Conservation (phyloP, 768 basidiomycete genomes). For the Hortiboletus flavorubellus region DNA sequence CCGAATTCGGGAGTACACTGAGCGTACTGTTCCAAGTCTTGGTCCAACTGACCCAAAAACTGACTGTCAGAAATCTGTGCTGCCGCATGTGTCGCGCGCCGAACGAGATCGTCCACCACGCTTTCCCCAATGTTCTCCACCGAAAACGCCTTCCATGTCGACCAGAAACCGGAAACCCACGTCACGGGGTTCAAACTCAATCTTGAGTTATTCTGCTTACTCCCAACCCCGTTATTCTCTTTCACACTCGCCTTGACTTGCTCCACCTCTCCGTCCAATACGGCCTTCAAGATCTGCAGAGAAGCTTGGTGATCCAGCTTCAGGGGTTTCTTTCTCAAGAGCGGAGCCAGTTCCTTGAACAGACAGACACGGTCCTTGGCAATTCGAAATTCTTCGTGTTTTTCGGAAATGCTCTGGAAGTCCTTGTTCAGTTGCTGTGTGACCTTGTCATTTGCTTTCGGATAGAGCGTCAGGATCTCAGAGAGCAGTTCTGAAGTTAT, state of each 20-base stretch:
- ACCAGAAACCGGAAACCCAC: background rate
- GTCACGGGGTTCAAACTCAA: too few relatives aligned
- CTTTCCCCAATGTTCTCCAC: background rate
- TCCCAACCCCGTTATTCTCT: too few relatives aligned
- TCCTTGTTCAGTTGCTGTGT: background rate
- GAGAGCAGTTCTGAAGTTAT: background rate
- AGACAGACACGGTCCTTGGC: constrained; percentile 15
- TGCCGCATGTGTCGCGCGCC: background rate
- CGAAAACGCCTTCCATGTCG: background rate
- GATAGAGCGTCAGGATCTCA: constrained; percentile 2
- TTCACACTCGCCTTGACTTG: background rate
- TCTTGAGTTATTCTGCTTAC: too few relatives aligned
- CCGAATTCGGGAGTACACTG: background rate
- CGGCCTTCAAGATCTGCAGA: background rate
- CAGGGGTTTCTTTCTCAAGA: background rate
- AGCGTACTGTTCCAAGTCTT: background rate
- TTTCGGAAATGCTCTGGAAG: constrained; percentile 2
- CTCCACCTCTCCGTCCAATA: constrained; percentile 7
- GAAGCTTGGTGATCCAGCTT: background rate
- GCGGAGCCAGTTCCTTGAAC: background rate
- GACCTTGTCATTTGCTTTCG: constrained; percentile 7
- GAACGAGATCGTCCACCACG: background rate
- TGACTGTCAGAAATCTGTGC: background rate
- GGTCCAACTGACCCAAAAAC: background rate
- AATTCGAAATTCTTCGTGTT: constrained; percentile 6